Conservation (phyloP, 2,329 filamentous ascomycete genomes). For the Fusarium sp. region DNA sequence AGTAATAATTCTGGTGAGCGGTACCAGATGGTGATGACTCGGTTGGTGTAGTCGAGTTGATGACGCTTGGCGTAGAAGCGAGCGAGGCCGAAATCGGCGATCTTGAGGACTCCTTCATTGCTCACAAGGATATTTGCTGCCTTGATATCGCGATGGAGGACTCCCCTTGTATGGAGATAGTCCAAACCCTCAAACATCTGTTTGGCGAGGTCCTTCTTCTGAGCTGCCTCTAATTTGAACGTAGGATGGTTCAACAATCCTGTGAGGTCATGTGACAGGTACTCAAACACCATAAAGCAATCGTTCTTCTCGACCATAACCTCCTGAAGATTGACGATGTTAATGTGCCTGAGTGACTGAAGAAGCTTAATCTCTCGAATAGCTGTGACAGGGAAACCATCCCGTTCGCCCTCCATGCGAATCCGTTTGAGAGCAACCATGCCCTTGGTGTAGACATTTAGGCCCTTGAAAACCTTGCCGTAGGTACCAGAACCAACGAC, state of each 20-base stretch:
- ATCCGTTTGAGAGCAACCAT: conserved; percentile 90
- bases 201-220: conserved; percentile 92
- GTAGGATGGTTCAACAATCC: conserved; percentile 94
- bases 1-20: conserved; percentile 83
- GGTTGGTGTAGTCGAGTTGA: conserved; percentile 95
- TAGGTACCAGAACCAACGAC: conserved; percentile 96
- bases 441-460: conserved; percentile 89
- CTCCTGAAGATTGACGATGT: conserved; percentile 85
- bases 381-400: conserved; percentile 91
- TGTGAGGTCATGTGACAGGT: conserved; percentile 94
- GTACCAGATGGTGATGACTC: conserved; percentile 98
- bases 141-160: conserved; percentile 97
- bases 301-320: conserved; percentile 99
- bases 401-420: conserved; percentile 91
- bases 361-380: conserved; percentile 91
- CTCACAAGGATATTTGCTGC: conserved; percentile 97
- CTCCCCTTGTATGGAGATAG: conserved; percentile 92
- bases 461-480: conserved; percentile 93
- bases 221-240: conserved; percentile 83
- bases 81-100: conserved; percentile 95
- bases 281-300: conserved; percentile 99
- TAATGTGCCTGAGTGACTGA: conserved; percentile 84
- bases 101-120: conserved; percentile 86
- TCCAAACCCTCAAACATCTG: conserved; percentile 95
- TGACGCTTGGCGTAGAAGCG: conserved; percentile 95